A percentile compares a stretch with the other conserved stretches of the same genome.
Evolutionary conservation across 2,329 filamentous ascomycete genomes (phyloP).

Genomic region (Sclerotinia glacialis): DNA sequence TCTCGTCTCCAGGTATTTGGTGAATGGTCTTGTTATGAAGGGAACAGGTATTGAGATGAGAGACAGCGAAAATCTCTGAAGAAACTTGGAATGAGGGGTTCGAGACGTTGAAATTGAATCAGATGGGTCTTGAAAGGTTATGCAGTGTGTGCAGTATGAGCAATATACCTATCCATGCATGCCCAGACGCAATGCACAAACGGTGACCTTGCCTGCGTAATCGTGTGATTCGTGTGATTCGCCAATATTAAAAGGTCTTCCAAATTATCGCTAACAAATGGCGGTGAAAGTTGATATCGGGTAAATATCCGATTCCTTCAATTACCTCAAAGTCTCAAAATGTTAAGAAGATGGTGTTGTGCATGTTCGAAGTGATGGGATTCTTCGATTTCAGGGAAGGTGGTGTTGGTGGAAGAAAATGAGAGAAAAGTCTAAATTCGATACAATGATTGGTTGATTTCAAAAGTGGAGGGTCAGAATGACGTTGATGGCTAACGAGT

Average conservation of each 20-base stretch:
- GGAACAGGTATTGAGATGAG: neutral
- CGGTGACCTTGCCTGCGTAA: neutral
- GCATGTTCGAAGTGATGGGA: slow-evolving; percentile 4
- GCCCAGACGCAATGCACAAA: slow-evolving; percentile 1
- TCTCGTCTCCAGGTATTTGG: neutral
- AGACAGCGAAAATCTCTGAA: neutral
- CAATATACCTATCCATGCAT: too few species aligned
- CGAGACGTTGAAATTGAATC: slow-evolving; percentile 6
- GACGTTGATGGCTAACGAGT: neutral
- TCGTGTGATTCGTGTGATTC: slow-evolving; percentile 9
- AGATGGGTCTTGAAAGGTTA: neutral
- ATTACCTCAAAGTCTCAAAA: neutral
- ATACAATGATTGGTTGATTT: neutral
- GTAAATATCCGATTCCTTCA: neutral
- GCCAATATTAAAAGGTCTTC: neutral
- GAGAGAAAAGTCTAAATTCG: neutral
- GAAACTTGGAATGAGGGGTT: neutral
- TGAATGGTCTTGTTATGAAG: neutral
- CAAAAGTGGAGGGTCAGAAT: slow-evolving; percentile 10
- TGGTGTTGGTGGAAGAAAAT: neutral
- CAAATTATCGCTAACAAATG: neutral
- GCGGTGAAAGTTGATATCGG: neutral
- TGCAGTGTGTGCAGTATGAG: neutral
- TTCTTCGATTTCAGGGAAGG: neutral
- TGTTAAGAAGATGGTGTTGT: slow-evolving; percentile 4